These are phyloP conservation scores for Yamadazyma songkhlaensis DNA, from an alignment of 1,139 yeast genomes.

Conservation along the genomic window DNA sequence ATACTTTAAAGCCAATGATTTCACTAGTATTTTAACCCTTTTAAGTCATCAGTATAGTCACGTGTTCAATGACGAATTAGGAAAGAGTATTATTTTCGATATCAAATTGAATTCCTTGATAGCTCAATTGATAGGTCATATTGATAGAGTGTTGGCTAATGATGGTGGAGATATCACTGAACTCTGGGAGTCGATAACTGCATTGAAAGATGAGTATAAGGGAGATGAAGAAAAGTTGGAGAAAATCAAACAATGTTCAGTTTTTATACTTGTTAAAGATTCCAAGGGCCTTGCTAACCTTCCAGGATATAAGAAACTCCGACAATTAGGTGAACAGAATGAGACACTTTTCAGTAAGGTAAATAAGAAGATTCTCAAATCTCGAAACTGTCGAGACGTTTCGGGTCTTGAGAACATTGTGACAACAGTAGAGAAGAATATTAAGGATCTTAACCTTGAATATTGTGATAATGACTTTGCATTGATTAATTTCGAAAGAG, in stretches of 20 bases:
- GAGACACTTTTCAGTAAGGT: slow-evolving; percentile 20
- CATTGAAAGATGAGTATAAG: slow-evolving; percentile 30
- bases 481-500: slow-evolving; percentile 39
- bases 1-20: slow-evolving; percentile 43
- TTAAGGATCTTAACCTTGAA: slow-evolving; percentile 27
- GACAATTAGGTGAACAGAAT: slow-evolving; percentile 20
- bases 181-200: slow-evolving; percentile 42
- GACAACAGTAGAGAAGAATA: slow-evolving; percentile 30
- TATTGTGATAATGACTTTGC: slow-evolving; percentile 34
- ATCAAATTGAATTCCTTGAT: slow-evolving; percentile 52
- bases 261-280: slow-evolving; percentile 28
- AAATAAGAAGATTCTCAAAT: slow-evolving; percentile 28
- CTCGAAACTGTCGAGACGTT: slow-evolving; percentile 23
- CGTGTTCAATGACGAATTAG: slow-evolving; percentile 31
- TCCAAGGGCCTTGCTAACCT: slow-evolving; percentile 19
- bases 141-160: slow-evolving; percentile 18
- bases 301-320: slow-evolving; percentile 22
- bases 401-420: slow-evolving; percentile 36
- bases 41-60: slow-evolving; percentile 44
- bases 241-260: slow-evolving; percentile 24
- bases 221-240: slow-evolving; percentile 12
- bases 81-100: slow-evolving; percentile 49
- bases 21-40: slow-evolving; percentile 45
- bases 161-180: slow-evolving; percentile 17
- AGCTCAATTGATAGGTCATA: slow-evolving; percentile 20